Evolutionary conservation across 1,284 basidiomycete genomes (phyloP).

Genomic region (Pyrrhoderma lamaoense): DNA sequence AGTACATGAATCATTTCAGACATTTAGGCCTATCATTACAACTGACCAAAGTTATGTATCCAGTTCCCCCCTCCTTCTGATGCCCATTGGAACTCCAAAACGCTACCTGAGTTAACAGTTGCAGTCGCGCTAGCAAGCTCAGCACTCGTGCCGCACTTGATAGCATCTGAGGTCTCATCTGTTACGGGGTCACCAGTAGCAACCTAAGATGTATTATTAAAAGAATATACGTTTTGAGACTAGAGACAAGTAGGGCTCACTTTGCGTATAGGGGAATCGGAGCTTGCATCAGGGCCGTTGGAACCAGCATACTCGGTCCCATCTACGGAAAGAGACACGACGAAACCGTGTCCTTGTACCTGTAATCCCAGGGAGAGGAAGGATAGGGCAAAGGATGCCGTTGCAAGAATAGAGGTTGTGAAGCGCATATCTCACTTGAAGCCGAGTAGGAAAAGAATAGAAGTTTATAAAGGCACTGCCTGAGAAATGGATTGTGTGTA

Average conservation of each 20-base stretch:
- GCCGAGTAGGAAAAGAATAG: not conserved
- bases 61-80: slow-evolving; percentile 9
- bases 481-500: too few species aligned
- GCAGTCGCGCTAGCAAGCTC: slow-evolving; percentile 5
- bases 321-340: slow-evolving; percentile 5
- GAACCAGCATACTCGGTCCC: slow-evolving; percentile 12
- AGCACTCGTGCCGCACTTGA: slow-evolving; percentile 11
- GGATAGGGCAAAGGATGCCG: not conserved
- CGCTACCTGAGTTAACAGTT: slow-evolving; percentile 11
- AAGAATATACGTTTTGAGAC: not conserved
- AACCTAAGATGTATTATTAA: not conserved
- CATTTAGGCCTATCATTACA: too few species aligned
- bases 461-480: slow-evolving; percentile 3
- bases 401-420: not conserved
- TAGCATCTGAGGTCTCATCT: slow-evolving; percentile 11
- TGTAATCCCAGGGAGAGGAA: slow-evolving; percentile 6
- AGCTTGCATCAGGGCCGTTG: slow-evolving; percentile 9
- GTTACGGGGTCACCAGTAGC: slow-evolving; percentile 11
- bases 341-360: slow-evolving; percentile 7
- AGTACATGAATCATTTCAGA: not conserved
- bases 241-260: not conserved
- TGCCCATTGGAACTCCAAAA: slow-evolving; percentile 9
- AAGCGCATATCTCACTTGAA: slow-evolving; percentile 4
- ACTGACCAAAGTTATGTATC: slow-evolving; percentile 15
- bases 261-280: slow-evolving; percentile 12